Evolutionary conservation across 148 eudicot genomes (phyloP).

Genomic region (Chenopodium formosanum): DNA sequence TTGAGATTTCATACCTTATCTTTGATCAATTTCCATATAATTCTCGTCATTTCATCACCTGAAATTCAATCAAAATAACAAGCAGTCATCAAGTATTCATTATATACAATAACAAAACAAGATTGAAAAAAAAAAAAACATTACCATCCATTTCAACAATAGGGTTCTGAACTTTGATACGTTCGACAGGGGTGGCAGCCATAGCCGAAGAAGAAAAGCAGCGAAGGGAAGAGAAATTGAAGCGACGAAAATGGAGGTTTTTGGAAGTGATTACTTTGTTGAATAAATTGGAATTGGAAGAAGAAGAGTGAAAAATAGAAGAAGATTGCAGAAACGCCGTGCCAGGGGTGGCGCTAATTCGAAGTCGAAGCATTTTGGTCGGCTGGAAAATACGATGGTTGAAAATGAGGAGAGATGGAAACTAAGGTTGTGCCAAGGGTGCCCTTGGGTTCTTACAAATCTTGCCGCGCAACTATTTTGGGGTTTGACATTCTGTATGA

Average conservation of each 20-base stretch:
- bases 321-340: conserved; percentile 5
- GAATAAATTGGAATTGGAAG: conserved; percentile 16
- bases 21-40: conserved; percentile 47
- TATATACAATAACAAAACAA: too few relatives aligned
- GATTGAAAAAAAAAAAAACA: too few relatives aligned
- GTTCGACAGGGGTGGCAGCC: conserved; percentile 15
- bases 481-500: too few relatives aligned
- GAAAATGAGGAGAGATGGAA: background rate
- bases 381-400: background rate
- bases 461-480: too few relatives aligned
- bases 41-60: conserved; percentile 60
- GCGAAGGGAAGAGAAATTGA: conserved; percentile 28
- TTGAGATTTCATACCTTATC: conserved; percentile 34
- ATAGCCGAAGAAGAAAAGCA: conserved; percentile 26
- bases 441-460: too few relatives aligned
- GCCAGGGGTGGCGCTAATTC: conserved; percentile 26
- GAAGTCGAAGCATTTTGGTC: conserved; percentile 26
- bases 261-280: conserved; percentile 3
- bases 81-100: background rate
- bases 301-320: background rate
- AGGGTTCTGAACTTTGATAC: conserved; percentile 78
- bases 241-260: background rate
- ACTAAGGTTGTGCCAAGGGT: too few relatives aligned
- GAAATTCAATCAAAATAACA: background rate
- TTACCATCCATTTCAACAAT: conserved; percentile 94